phyloP scores from a whole-genome alignment of 371 early-diverging fungal species.

The Mucor irregularis region DNA sequence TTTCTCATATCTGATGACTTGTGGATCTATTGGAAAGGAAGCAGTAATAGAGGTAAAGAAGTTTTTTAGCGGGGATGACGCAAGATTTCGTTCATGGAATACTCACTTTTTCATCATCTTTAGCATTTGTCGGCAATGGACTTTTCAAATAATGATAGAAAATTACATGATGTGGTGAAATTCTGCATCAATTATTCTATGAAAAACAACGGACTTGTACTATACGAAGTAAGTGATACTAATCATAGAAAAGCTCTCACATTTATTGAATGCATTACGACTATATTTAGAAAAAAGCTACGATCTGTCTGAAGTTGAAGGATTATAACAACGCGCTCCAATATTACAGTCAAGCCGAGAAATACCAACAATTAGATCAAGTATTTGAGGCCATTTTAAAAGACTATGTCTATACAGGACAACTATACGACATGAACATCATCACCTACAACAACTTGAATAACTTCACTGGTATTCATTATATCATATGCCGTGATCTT shows the following conservation, averaged over 20 bases:
- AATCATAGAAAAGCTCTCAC: no score
- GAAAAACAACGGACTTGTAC: not conserved
- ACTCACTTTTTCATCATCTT: not conserved
- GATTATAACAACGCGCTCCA: slow-evolving; percentile 8
- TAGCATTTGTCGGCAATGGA: slow-evolving; percentile 10
- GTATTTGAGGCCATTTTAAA: not conserved
- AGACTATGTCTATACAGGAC: slow-evolving; percentile 1
- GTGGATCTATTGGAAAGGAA: slow-evolving; percentile 9
- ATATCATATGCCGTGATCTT: not conserved
- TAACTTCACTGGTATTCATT: not conserved
- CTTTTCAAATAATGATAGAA: slow-evolving; percentile 1
- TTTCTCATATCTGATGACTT: slow-evolving; percentile 8
- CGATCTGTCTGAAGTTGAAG: not conserved
- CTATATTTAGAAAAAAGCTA: slow-evolving; percentile 6
- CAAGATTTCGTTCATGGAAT: not conserved
- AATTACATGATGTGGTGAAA: slow-evolving; percentile 1
- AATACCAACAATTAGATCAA: not conserved
- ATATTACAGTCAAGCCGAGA: slow-evolving; percentile 7
- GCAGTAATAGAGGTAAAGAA: slow-evolving; percentile 9
- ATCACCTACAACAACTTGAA: not conserved
- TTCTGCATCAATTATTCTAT: slow-evolving; percentile 4
- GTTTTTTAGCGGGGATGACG: no score
- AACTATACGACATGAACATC: not conserved
- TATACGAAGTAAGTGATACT: slow-evolving; percentile 8
- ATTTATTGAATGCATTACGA: no score